A percentile compares a stretch with the other conserved stretches of the same genome.
These are phyloP conservation scores for Aspergillus coremiiformis DNA, from an alignment of 495 filamentous ascomycete genomes.

Conservation along the genomic window DNA sequence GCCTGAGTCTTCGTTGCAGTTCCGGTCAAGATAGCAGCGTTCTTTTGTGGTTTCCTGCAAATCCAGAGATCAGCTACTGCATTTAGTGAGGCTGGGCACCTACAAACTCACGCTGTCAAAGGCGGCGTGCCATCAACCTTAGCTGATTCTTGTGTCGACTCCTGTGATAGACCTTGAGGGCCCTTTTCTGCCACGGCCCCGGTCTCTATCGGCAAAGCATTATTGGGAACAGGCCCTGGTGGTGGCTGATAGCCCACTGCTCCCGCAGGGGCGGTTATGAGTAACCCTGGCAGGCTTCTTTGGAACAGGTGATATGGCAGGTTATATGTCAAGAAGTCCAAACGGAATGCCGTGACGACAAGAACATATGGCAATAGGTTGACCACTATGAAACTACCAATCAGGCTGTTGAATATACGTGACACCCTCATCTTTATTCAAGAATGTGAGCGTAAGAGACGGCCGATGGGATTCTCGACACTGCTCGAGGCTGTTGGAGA, in stretches of 20 bases:
- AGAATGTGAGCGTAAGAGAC: not conserved
- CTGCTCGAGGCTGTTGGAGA: not conserved
- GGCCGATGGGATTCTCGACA: not conserved
- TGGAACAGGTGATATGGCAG: conserved; percentile 1
- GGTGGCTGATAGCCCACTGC: conserved; percentile 17
- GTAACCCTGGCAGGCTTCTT: conserved; percentile 16
- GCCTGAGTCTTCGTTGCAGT: conserved; percentile 2
- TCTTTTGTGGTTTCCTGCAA: not conserved
- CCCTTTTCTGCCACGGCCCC: not conserved
- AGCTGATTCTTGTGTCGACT: not conserved
- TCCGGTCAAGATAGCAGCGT: conserved; percentile 3
- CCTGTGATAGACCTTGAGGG: not conserved
- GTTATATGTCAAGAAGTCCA: conserved; percentile 2
- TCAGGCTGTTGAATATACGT: not conserved
- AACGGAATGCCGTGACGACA: conserved; percentile 4
- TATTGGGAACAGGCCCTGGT: conserved; percentile 6
- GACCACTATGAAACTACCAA: conserved; percentile 2
- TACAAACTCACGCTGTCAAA: not conserved
- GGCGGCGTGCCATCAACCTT: not conserved
- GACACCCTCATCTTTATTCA: conserved; percentile 9
- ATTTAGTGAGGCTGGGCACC: not conserved
- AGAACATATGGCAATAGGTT: conserved; percentile 5
- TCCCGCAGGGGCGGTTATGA: conserved; percentile 13
- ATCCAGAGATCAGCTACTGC: not conserved
- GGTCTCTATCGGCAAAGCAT: not conserved